Evolutionary conservation across 2,329 filamentous ascomycete species (phyloP).

Genomic region (Aureobasidium leucospermi): DNA sequence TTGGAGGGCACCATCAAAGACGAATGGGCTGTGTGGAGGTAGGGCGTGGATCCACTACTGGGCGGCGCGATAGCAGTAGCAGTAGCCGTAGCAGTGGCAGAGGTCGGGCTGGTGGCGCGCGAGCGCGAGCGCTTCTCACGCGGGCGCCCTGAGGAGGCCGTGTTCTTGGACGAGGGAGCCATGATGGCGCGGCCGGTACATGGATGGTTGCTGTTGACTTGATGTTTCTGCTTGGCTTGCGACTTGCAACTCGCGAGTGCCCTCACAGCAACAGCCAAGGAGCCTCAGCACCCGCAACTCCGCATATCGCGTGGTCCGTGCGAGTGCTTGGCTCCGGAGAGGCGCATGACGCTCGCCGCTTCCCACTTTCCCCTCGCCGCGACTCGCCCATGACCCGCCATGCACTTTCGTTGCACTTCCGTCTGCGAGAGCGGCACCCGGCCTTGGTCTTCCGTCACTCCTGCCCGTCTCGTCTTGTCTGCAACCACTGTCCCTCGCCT

Average conservation of each 20-base stretch:
- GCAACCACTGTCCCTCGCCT: constrained; percentile 13
- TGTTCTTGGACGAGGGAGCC: constrained; percentile 24
- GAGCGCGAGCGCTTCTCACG: constrained; percentile 60
- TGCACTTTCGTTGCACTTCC: too few species aligned
- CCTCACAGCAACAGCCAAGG: too few species aligned
- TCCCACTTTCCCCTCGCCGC: too few species aligned
- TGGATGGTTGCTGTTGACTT: background rate
- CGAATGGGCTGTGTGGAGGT: constrained; percentile 49
- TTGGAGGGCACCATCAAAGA: constrained; percentile 48
- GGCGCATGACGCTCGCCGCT: too few species aligned
- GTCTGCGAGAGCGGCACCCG: too few species aligned
- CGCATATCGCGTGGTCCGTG: background rate
- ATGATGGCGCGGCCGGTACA: background rate
- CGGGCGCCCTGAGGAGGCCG: constrained; percentile 23
- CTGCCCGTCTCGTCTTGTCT: background rate
- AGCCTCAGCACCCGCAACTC: too few species aligned
- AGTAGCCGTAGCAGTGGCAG: constrained; percentile 35
- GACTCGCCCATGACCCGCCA: too few species aligned
- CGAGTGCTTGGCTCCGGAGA: too few species aligned
- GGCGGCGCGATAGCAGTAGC: constrained; percentile 46
- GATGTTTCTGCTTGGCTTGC: background rate
- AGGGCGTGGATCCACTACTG: constrained; percentile 47
- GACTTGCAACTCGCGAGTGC: background rate
- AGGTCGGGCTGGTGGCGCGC: constrained; percentile 69
- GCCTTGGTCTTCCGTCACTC: background rate